Conservation (phyloP, 495 filamentous ascomycete genomes). For the Xylona heveae region DNA sequence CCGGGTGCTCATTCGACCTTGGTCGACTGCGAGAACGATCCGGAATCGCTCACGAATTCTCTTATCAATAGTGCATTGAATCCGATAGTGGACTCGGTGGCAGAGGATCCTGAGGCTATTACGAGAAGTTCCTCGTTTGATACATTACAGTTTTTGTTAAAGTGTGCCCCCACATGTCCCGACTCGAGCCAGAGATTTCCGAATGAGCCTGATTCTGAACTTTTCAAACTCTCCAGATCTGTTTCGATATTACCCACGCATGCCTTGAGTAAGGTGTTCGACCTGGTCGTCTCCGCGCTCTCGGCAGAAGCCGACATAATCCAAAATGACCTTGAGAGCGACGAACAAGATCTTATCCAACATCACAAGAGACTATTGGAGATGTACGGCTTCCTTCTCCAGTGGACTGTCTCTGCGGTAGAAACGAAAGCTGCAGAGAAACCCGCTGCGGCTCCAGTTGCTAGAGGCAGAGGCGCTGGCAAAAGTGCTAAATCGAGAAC, state of each 20-base stretch:
- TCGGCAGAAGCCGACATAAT: slow-evolving; percentile 77
- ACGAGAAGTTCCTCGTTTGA: slow-evolving; percentile 61
- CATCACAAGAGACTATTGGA: slow-evolving; percentile 84
- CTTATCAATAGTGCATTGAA: slow-evolving; percentile 74
- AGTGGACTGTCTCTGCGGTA: slow-evolving; percentile 84
- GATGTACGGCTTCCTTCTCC: slow-evolving; percentile 82
- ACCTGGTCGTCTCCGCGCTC: slow-evolving; percentile 81
- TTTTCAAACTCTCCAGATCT: slow-evolving; percentile 53
- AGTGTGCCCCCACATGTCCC: slow-evolving; percentile 62
- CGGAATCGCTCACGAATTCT: slow-evolving; percentile 53
- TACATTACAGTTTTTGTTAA: slow-evolving; percentile 84
- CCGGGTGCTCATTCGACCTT: slow-evolving; percentile 69
- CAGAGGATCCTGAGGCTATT: slow-evolving; percentile 76
- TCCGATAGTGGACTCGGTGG: slow-evolving; percentile 81
- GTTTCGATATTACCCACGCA: slow-evolving; percentile 58
- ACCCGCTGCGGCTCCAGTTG: slow-evolving; percentile 40
- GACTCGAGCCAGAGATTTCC: slow-evolving; percentile 18
- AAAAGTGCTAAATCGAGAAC: slow-evolving; percentile 59
- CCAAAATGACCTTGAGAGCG: slow-evolving; percentile 67
- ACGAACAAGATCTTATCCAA: slow-evolving; percentile 68
- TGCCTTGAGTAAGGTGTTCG: slow-evolving; percentile 79
- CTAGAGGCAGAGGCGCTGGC: slow-evolving; percentile 42
- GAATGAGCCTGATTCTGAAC: slow-evolving; percentile 34
- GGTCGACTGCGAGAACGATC: slow-evolving; percentile 78
- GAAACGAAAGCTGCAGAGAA: slow-evolving; percentile 89